These are phyloP conservation scores for Marasmius fiardii DNA, from an alignment of 1,284 basidiomycete species.

Conservation along the genomic window DNA sequence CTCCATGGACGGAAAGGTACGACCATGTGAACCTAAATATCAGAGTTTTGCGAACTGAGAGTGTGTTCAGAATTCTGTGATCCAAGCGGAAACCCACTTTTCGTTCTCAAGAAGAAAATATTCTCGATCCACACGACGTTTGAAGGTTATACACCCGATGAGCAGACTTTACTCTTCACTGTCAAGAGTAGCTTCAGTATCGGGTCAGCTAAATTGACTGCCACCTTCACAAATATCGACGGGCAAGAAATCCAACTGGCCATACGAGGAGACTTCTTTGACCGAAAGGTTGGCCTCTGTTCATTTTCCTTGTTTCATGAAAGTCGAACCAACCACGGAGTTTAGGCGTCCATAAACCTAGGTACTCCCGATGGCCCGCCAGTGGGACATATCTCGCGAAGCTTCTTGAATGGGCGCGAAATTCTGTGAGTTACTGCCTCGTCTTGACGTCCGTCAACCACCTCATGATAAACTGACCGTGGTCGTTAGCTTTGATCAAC, in stretches of 20 bases:
- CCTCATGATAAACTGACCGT: background rate
- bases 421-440: constrained; percentile 2
- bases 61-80: constrained; percentile 8
- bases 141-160: constrained; percentile 11
- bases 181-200: constrained; percentile 12
- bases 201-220: constrained; percentile 9
- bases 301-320: background rate
- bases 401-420: constrained; percentile 12
- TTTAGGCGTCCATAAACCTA: constrained; percentile 9
- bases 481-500: constrained; percentile 4
- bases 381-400: constrained; percentile 9
- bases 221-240: constrained; percentile 8
- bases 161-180: constrained; percentile 11
- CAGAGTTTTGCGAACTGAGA: background rate
- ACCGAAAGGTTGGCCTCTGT: constrained; percentile 8
- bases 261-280: constrained; percentile 13
- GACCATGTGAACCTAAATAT: background rate
- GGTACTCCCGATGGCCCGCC: constrained; percentile 7
- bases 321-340: background rate
- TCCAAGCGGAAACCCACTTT: constrained; percentile 8
- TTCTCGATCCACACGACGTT: constrained; percentile 13
- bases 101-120: constrained; percentile 11
- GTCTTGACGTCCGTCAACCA: too few species aligned
- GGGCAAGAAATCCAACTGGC: constrained; percentile 9
- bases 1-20: constrained; percentile 7